Evolutionary conservation across 2,329 filamentous ascomycete genomes (phyloP), one percentile per base, ranked within the genome.

Genomic region (Verticillium longisporum): DNA sequence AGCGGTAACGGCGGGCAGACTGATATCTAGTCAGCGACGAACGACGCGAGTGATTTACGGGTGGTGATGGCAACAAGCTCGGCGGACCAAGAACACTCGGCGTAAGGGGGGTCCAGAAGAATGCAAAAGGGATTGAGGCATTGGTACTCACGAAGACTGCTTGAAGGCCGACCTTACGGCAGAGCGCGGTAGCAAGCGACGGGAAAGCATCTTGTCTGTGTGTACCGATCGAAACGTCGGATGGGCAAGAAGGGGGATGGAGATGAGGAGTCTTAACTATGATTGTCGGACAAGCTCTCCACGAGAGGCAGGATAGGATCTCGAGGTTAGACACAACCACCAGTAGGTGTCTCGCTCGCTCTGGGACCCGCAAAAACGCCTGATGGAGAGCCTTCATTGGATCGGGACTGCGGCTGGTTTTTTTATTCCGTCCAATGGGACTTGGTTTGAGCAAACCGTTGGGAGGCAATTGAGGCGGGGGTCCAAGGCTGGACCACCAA

Each of bases 161-260:
- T 76, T 77, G 74, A 86, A 82, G 63, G 80, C 81, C 70, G 84
- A 83, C 71, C 83, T 83, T 71, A 78, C 79, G 71, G 80, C 77
- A 68, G 79, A 77, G 74, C 83, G 80, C 67, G 82, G 79, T 81
- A 87, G 80, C 80, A 86, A 80, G 73, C 83, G 83, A 72, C 79
- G 83, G 66, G 83, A 77, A 72, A 88, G 75, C 85, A 88, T 88
- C 63, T 55, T 55, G 54, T 55, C 54, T 55, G 54, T 53, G 54
- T 55, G 45, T 50, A 50, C 45, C 45, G 45, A 50, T 50, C 45
- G 45, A 32, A 33, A 61, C 59, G 61, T 50, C 60, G 53, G 41
- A 56, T 54, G 61, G 34, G 61, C 60, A 63, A 61, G 62, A 61
- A 57, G 54, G 55, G 56, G 11, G 45, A 50, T 50, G 45, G 34